Percentiles rank a stretch among this genome's conserved stretches.
Evolutionary conservation across 2,329 filamentous ascomycete species (phyloP).

Genomic region (Aphanocladium album): DNA sequence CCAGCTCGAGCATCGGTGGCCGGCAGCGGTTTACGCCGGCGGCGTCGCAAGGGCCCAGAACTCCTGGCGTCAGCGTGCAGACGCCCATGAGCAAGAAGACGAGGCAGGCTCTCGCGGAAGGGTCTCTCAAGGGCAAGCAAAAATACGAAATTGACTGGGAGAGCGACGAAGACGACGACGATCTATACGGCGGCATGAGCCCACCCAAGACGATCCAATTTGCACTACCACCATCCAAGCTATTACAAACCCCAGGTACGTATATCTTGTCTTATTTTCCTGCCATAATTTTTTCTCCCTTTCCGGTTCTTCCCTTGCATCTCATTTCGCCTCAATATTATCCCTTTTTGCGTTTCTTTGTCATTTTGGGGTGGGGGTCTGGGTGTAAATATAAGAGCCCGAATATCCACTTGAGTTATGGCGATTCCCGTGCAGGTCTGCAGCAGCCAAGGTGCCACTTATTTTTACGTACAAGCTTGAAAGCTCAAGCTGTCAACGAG

Average conservation of each 20-base stretch:
- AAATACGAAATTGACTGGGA: conserved; percentile 66
- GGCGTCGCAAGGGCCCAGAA: conserved; percentile 51
- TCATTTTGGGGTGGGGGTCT: background rate
- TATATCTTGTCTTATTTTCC: background rate
- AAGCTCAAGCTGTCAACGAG: background rate
- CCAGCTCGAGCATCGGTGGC: conserved; percentile 20
- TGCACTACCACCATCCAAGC: conserved; percentile 67
- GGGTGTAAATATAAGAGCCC: background rate
- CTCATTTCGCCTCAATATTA: conserved; percentile 1
- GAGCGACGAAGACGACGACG: conserved; percentile 65
- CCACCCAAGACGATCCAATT: conserved; percentile 94
- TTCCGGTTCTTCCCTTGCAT: background rate
- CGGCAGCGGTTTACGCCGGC: conserved; percentile 33
- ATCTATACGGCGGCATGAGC: conserved; percentile 66
- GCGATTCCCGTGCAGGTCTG: conserved; percentile 4
- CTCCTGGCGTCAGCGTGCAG: conserved; percentile 80
- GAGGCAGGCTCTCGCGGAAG: conserved; percentile 42
- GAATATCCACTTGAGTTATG: conserved; percentile 1
- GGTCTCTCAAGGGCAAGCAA: conserved; percentile 22
- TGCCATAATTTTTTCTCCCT: background rate
- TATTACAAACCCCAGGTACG: conserved; percentile 75
- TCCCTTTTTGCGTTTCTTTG: background rate
- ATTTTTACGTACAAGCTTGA: conserved; percentile 2
- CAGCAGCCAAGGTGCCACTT: background rate
- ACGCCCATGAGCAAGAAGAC: conserved; percentile 58